Evolutionary conservation across 140 eudicot genomes (phyloP).

Genomic region (Stevia rebaudiana): DNA sequence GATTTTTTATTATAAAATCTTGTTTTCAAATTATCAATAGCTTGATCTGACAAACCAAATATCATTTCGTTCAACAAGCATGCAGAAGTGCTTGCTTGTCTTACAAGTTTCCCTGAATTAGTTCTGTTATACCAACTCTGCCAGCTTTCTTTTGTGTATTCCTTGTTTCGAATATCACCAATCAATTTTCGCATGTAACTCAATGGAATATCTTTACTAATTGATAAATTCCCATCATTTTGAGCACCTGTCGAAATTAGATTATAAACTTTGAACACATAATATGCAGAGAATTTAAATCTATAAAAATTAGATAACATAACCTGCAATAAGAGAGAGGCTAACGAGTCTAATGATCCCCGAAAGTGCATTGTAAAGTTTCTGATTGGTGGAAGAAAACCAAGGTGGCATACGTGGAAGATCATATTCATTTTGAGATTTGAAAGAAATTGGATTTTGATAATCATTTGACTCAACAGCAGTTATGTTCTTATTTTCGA

Average conservation of each 20-base stretch:
- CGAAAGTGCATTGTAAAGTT: constrained; percentile 64
- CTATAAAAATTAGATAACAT: constrained; percentile 23
- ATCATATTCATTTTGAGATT: constrained; percentile 42
- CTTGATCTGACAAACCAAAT: constrained; percentile 73
- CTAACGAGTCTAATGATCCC: constrained; percentile 80
- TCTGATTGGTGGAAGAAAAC: constrained; percentile 65
- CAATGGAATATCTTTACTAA: constrained; percentile 67
- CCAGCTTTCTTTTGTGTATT: constrained; percentile 68
- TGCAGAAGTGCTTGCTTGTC: constrained; percentile 89
- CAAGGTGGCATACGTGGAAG: constrained; percentile 97
- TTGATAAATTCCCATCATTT: constrained; percentile 56
- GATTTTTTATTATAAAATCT: constrained; percentile 34
- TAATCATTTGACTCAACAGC: constrained; percentile 18
- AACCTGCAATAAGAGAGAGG: constrained; percentile 71
- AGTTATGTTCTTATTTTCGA: constrained; percentile 19
- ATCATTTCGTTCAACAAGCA: constrained; percentile 86
- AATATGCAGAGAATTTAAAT: constrained; percentile 2
- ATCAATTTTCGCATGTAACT: constrained; percentile 67
- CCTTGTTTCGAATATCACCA: constrained; percentile 59
- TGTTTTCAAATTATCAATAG: constrained; percentile 34
- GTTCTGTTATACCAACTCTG: constrained; percentile 70
- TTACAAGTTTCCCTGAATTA: constrained; percentile 70
- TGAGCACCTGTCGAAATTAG: constrained; percentile 38
- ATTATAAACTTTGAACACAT: constrained; percentile 6
- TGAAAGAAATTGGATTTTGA: constrained; percentile 25